phyloP scores from a whole-genome alignment of 1,284 basidiomycete genomes.

The Grifola frondosa region DNA sequence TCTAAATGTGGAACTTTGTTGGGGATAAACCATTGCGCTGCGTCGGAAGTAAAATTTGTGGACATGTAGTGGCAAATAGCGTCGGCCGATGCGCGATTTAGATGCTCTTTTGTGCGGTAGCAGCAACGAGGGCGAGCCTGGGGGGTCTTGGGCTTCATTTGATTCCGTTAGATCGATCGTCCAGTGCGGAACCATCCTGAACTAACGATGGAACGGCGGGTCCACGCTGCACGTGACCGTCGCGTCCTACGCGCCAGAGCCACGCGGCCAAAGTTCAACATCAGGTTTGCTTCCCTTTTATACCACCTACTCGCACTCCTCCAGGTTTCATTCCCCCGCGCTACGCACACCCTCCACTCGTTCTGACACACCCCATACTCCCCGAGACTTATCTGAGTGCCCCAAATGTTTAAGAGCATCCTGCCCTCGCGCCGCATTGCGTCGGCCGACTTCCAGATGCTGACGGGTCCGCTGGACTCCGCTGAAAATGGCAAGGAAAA shows the following conservation, averaged over 20 bases:
- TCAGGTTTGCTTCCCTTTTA: constrained; percentile 1
- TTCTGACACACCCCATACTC: not conserved
- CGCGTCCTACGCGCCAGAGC: constrained; percentile 3
- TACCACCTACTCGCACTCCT: not conserved
- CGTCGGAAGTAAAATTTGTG: too few relatives aligned
- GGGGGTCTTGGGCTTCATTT: too few relatives aligned
- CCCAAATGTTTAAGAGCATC: constrained; percentile 80
- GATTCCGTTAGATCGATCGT: too few relatives aligned
- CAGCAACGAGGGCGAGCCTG: too few relatives aligned
- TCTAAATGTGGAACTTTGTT: too few relatives aligned
- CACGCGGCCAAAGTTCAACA: constrained; percentile 13
- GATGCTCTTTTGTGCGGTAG: too few relatives aligned
- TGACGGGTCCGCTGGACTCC: constrained; percentile 52
- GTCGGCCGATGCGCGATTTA: too few relatives aligned
- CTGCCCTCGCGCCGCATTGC: constrained; percentile 62
- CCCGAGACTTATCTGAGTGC: too few relatives aligned
- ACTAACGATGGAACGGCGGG: too few relatives aligned
- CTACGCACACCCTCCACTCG: not conserved
- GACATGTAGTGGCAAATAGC: too few relatives aligned
- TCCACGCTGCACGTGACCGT: constrained; percentile 11
- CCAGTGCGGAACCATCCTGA: too few relatives aligned
- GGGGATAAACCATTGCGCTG: too few relatives aligned
- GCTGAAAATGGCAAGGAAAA: constrained; percentile 64
- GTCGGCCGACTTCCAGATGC: constrained; percentile 68
- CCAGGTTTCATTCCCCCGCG: not conserved